Evolutionary conservation across 176 grass and related monocot genomes (phyloP).

Genomic region (Metroxylon sagu): DNA sequence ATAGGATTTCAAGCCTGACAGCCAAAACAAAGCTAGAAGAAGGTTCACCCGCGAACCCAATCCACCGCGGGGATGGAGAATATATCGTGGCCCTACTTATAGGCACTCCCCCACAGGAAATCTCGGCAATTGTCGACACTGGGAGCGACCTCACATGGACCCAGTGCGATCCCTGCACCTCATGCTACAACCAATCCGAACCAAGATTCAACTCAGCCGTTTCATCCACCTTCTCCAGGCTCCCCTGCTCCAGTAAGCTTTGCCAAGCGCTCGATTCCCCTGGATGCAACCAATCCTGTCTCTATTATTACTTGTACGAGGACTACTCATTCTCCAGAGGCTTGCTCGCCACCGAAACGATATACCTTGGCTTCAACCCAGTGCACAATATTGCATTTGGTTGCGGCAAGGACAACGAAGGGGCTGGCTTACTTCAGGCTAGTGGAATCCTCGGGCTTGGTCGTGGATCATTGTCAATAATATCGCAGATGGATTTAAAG

Average conservation of each 20-base stretch:
- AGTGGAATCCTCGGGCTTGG: constrained; percentile 63
- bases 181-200: constrained; percentile 37
- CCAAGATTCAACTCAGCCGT: constrained; percentile 31
- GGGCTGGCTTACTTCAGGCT: neutral
- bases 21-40: constrained; percentile 31
- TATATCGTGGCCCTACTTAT: too few species aligned
- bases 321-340: constrained; percentile 42
- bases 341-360: constrained; percentile 32
- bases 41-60: too few species aligned
- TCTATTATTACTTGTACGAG: constrained; percentile 51
- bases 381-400: constrained; percentile 38
- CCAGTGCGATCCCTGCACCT: constrained; percentile 55
- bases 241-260: constrained; percentile 38
- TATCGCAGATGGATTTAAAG: constrained; percentile 46
- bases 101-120: too few species aligned
- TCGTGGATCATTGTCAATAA: constrained; percentile 34
- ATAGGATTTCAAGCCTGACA: too few species aligned
- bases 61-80: too few species aligned
- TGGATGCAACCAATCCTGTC: constrained; percentile 48
- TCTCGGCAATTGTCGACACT: constrained; percentile 42
- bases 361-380: constrained; percentile 40
- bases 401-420: constrained; percentile 45
- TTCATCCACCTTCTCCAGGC: constrained; percentile 44
- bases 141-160: constrained; percentile 91
- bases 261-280: constrained; percentile 30